Evolutionary conservation across 2,329 filamentous ascomycete genomes (phyloP), one percentile per base, ranked within the genome.

Genomic region (Didymella pinodella): DNA sequence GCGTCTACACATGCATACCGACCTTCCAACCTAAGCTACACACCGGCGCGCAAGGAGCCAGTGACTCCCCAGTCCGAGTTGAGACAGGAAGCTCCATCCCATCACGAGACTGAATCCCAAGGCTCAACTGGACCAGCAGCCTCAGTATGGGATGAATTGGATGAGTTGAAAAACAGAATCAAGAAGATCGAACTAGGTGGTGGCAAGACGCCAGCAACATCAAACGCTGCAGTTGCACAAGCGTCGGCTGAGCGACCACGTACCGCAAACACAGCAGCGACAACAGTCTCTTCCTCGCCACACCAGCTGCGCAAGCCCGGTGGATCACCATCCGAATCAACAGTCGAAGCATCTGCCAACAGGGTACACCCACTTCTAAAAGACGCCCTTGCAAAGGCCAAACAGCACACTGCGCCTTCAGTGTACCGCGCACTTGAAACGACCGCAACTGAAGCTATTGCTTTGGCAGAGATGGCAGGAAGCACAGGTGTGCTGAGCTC

Each of bases 141-240:
- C 2, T 97, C 93, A 0, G 92, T 99, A 2, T 99, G 95, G 95
- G 95, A 98, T 74, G 95, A 99, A 77, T 80, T 99, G 28, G 95
- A 98, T 68, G 95, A 98, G 65, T 81, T 99, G 46, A 98, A 98
- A 76, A 95, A 92, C 40, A 88, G 95, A 29, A 97, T 99, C 68
- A 89, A 92, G 67, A 91, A 92, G 60, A 85, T 99, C 10, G 95
- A 98, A 76, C 32, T 47, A 31, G 79, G 96, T 66, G 96, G 92
- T 2, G 93, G 93, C 58, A 97, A 96, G 77, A 81, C 95, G 32
- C 93, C 93, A 0, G 81, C 91, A 0, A 93, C 91, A 2, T 94
- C 93, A 2, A 90, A 89, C 34, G 91, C 91, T 2, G 90, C 91
- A 2, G 67, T 77, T 7, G 69, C 74, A n/a, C 86, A 88, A 63